Evolutionary conservation across 1,139 yeast genomes (phyloP).

Genomic region (Pneumocystis carinii): DNA sequence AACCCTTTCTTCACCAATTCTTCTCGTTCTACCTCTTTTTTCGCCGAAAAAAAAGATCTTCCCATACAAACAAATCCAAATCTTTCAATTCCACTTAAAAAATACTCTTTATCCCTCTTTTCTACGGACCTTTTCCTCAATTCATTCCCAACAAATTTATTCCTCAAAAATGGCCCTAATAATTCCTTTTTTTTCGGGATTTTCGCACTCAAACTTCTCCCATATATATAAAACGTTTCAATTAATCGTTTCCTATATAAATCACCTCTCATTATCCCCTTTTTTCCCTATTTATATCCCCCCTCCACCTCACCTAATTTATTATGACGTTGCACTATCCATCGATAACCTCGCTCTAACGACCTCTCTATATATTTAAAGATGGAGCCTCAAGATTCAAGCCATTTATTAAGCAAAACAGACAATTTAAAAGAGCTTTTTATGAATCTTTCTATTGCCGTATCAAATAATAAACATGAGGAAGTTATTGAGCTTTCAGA

Average conservation of each 20-base stretch:
- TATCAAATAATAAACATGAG: slow-evolving; percentile 34
- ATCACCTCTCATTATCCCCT: too few relatives aligned
- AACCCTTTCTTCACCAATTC: slow-evolving; percentile 24
- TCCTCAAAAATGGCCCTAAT: neutral
- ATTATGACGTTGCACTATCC: neutral
- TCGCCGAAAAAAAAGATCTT: neutral
- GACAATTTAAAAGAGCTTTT: slow-evolving; percentile 29
- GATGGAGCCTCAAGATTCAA: neutral
- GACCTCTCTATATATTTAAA: neutral
- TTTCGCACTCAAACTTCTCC: neutral
- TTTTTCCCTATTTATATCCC: neutral
- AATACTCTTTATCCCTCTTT: neutral
- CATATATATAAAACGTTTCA: neutral
- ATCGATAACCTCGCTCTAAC: too few relatives aligned
- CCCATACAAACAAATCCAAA: neutral
- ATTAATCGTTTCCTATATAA: too few relatives aligned
- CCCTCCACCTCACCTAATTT: neutral
- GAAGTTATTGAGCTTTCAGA: slow-evolving; percentile 34
- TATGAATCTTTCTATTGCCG: slow-evolving; percentile 33
- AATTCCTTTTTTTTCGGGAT: neutral
- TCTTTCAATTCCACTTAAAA: neutral
- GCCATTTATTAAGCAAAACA: neutral
- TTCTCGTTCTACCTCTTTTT: neutral
- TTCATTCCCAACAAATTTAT: neutral
- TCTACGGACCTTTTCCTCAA: neutral